These are phyloP conservation scores for Sisymbrium altissimum DNA, from an alignment of 345 rosid species.

Conservation along the genomic window DNA sequence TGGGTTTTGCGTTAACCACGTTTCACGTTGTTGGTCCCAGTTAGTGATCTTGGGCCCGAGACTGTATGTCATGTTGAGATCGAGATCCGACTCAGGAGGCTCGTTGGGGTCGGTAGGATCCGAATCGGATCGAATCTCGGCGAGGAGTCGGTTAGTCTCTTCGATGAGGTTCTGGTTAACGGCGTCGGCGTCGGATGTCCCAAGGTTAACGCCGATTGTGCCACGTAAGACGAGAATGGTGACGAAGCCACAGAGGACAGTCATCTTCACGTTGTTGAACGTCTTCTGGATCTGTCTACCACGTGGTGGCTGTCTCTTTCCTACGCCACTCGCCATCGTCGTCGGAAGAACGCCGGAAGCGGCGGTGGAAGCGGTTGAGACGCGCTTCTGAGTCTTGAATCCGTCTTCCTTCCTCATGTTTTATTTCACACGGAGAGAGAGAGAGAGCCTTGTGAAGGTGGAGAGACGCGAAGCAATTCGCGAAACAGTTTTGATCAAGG, in stretches of 20 bases:
- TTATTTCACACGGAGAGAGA: background rate
- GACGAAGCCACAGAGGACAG: constrained; percentile 87
- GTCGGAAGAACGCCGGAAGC: constrained; percentile 39
- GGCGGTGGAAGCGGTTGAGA: constrained; percentile 34
- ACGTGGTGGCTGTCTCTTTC: constrained; percentile 45
- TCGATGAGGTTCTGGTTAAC: constrained; percentile 72
- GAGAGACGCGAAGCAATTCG: background rate
- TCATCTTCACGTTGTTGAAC: constrained; percentile 87
- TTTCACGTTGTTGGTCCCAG: constrained; percentile 67
- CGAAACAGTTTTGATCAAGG: constrained; percentile 11
- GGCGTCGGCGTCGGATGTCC: constrained; percentile 71
- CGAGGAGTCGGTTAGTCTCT: constrained; percentile 79
- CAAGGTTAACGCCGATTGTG: constrained; percentile 76
- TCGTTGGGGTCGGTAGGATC: constrained; percentile 67
- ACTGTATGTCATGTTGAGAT: constrained; percentile 60
- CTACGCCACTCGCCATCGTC: constrained; percentile 43
- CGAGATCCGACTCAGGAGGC: constrained; percentile 44
- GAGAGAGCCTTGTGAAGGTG: background rate
- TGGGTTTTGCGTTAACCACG: constrained; percentile 62
- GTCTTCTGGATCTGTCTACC: constrained; percentile 89
- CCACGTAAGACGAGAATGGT: constrained; percentile 94
- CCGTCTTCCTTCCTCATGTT: constrained; percentile 60
- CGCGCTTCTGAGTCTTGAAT: constrained; percentile 62
- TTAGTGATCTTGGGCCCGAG: constrained; percentile 67
- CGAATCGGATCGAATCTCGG: constrained; percentile 85